Conservation (phyloP, 2,329 filamentous ascomycete genomes). For the Sclerotinia glacialis region DNA sequence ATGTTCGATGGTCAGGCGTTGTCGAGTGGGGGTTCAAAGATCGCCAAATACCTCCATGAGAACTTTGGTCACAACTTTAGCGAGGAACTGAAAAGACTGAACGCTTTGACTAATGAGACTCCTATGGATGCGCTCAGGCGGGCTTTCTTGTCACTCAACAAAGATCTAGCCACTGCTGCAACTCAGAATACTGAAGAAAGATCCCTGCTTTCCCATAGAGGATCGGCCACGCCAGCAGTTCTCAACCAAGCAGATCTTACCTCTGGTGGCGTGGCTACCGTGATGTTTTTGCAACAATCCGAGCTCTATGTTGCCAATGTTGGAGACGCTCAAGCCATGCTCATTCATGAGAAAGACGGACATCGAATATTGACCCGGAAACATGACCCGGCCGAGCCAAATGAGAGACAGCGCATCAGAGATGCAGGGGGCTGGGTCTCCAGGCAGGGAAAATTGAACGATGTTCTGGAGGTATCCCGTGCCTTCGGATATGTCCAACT, state of each 20-base stretch:
- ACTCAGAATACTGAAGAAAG: constrained; percentile 78
- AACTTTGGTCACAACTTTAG: constrained; percentile 86
- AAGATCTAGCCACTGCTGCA: constrained; percentile 84
- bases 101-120: constrained; percentile 65
- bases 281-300: constrained; percentile 83
- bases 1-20: constrained; percentile 94
- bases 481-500: constrained; percentile 93
- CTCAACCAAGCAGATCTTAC: constrained; percentile 86
- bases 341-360: constrained; percentile 84
- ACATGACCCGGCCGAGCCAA: constrained; percentile 85
- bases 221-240: constrained; percentile 68
- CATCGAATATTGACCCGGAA: constrained; percentile 83
- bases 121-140: constrained; percentile 80
- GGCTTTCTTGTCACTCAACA: constrained; percentile 86
- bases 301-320: constrained; percentile 94
- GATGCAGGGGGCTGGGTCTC: constrained; percentile 96
- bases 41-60: constrained; percentile 94
- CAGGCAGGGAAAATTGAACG: constrained; percentile 89
- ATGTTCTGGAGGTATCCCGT: constrained; percentile 83
- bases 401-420: constrained; percentile 82
- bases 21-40: constrained; percentile 85
- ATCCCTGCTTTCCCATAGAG: constrained; percentile 63
- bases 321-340: constrained; percentile 90
- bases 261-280: constrained; percentile 87
- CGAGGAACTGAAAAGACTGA: constrained; percentile 74